phyloP scores from a whole-genome alignment of 352 stramenopile genomes.

The Globisporangium heterothallicum region DNA sequence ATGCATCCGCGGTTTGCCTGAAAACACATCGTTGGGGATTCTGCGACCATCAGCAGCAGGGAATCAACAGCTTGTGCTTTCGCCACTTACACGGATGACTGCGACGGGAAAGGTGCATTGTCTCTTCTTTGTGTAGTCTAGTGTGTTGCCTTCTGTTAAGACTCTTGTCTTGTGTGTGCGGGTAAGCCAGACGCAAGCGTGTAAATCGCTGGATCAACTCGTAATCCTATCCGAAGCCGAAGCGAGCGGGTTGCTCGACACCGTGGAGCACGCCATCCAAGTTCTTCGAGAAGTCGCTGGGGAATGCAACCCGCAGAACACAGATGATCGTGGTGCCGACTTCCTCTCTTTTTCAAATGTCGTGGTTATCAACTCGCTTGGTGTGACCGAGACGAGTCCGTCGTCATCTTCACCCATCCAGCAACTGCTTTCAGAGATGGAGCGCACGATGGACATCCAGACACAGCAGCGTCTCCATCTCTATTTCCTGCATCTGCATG shows the following conservation, averaged over 20 bases:
- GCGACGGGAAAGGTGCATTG: constrained; percentile 11
- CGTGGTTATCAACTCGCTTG: constrained; percentile 17
- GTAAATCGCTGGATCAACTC: constrained; percentile 15
- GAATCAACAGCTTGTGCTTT: too few relatives aligned
- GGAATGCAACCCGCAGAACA: background rate
- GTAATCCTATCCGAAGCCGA: background rate
- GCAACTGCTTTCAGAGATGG: background rate
- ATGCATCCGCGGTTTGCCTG: constrained; percentile 7
- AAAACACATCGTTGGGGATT: constrained; percentile 6
- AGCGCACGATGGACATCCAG: background rate
- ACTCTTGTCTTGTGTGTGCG: background rate
- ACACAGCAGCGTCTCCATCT: constrained; percentile 4
- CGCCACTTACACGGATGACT: background rate
- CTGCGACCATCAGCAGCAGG: background rate
- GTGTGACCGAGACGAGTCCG: too few relatives aligned
- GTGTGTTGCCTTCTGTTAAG: background rate
- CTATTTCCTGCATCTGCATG: constrained; percentile 13
- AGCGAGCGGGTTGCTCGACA: background rate
- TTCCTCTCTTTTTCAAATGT: constrained; percentile 8
- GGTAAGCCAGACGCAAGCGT: constrained; percentile 2
- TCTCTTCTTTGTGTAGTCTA: background rate
- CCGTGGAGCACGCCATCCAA: background rate
- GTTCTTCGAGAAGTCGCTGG: background rate
- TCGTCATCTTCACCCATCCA: background rate
- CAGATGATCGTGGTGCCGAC: background rate